phyloP scores from a whole-genome alignment of 768 basidiomycete species.

The Pseudohyphozyma bogoriensis region DNA sequence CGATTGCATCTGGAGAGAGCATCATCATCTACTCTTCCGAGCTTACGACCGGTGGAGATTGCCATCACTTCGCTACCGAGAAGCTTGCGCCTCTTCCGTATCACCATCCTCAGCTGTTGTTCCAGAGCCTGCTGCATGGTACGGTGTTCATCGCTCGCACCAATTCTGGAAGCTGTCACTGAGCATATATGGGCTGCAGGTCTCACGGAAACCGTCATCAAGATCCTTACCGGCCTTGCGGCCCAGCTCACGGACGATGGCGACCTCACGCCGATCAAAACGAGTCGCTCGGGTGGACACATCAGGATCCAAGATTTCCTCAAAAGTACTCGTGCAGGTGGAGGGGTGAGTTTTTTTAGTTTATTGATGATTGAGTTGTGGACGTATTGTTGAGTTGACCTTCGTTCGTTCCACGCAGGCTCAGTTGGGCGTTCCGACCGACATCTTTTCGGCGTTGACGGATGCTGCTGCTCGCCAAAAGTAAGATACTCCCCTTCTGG shows the following conservation, averaged over 20 bases:
- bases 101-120: conserved; percentile 83
- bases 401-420: no score
- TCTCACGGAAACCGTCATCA: conserved; percentile 74
- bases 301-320: no score
- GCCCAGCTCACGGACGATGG: conserved; percentile 40
- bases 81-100: conserved; percentile 79
- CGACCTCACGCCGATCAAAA: conserved; percentile 3
- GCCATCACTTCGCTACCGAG: conserved; percentile 73
- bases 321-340: no score
- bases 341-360: no score
- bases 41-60: conserved; percentile 41
- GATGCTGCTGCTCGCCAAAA: not conserved
- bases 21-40: conserved; percentile 55
- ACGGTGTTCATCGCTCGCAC: no score
- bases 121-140: conserved; percentile 8
- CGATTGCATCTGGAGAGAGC: conserved; percentile 72
- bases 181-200: conserved; percentile 43
- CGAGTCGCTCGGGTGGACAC: not conserved
- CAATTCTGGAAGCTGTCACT: not conserved
- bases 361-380: no score
- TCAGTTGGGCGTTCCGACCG: no score
- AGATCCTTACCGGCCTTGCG: conserved; percentile 61
- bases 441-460: conserved; percentile 9
- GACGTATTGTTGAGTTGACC: no score
- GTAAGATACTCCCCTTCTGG: no score